phyloP scores from a whole-genome alignment of 1,284 basidiomycete species.

The Boletus hoseneyae region DNA sequence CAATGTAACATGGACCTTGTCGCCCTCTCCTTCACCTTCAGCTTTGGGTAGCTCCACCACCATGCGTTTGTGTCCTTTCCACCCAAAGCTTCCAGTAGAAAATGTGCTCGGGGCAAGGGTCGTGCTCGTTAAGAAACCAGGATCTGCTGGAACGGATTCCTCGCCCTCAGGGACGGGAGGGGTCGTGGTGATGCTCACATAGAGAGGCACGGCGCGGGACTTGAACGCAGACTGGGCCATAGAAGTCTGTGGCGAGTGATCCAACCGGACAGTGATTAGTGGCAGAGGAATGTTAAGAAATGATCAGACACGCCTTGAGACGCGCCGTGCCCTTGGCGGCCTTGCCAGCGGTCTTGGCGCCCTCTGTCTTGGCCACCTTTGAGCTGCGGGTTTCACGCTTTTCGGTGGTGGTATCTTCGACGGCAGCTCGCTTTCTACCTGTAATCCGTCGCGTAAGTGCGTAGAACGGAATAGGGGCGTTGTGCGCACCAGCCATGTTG shows the following conservation, averaged over 20 bases:
- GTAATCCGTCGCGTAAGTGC: conserved; percentile 4
- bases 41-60: conserved; percentile 57
- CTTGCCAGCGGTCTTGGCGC: conserved; percentile 24
- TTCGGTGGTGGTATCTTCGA: conserved; percentile 37
- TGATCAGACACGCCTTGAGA: conserved; percentile 24
- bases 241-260: conserved; percentile 34
- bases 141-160: conserved; percentile 43
- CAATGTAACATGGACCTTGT: conserved; percentile 70
- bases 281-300: background rate
- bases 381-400: conserved; percentile 43
- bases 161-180: conserved; percentile 48
- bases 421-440: conserved; percentile 48
- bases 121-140: conserved; percentile 58
- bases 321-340: conserved; percentile 42
- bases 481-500: conserved; percentile 33
- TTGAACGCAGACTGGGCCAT: conserved; percentile 56
- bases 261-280: background rate
- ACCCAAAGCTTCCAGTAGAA: conserved; percentile 73
- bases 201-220: conserved; percentile 60
- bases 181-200: conserved; percentile 67
- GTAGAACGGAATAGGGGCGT: conserved; percentile 17
- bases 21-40: conserved; percentile 50
- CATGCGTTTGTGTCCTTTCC: conserved; percentile 72
- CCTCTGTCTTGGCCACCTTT: conserved; percentile 48
- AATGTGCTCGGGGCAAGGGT: conserved; percentile 59